Evolutionary conservation across 257 asterid genomes (phyloP).

Genomic region (Solanum clarkiae): DNA sequence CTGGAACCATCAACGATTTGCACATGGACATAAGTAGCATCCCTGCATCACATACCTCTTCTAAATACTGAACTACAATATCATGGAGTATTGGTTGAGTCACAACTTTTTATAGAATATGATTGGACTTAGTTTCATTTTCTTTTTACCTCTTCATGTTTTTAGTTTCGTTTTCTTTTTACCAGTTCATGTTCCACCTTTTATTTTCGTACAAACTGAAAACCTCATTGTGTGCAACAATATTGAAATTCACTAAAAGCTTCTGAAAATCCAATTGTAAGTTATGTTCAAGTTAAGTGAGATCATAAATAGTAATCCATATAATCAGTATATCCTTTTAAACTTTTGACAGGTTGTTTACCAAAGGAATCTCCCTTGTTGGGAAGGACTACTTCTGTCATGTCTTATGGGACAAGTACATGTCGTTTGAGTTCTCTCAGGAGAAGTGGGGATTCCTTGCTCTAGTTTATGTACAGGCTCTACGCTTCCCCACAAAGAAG

Average conservation of each 20-base stretch:
- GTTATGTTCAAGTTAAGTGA: background rate
- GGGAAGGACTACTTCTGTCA: constrained; percentile 76
- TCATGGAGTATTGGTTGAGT: background rate
- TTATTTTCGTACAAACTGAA: background rate
- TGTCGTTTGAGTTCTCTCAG: constrained; percentile 57
- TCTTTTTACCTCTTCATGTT: background rate
- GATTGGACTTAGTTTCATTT: background rate
- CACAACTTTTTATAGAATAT: background rate
- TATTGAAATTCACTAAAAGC: background rate
- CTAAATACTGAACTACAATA: background rate
- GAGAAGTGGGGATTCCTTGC: constrained; percentile 76
- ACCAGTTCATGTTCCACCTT: background rate
- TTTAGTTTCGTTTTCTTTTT: background rate
- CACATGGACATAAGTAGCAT: background rate
- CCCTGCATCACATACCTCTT: background rate
- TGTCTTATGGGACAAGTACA: constrained; percentile 75
- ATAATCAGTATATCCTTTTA: background rate
- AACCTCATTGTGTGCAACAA: background rate
- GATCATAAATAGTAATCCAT: background rate
- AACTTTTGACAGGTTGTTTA: constrained; percentile 46
- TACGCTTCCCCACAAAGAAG: constrained; percentile 70
- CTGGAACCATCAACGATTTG: background rate
- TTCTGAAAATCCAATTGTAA: background rate
- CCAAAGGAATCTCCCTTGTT: constrained; percentile 62
- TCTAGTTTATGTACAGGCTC: constrained; percentile 57